Evolutionary conservation across 2,329 filamentous ascomycete genomes (phyloP).

Genomic region (Penicillium sp.): DNA sequence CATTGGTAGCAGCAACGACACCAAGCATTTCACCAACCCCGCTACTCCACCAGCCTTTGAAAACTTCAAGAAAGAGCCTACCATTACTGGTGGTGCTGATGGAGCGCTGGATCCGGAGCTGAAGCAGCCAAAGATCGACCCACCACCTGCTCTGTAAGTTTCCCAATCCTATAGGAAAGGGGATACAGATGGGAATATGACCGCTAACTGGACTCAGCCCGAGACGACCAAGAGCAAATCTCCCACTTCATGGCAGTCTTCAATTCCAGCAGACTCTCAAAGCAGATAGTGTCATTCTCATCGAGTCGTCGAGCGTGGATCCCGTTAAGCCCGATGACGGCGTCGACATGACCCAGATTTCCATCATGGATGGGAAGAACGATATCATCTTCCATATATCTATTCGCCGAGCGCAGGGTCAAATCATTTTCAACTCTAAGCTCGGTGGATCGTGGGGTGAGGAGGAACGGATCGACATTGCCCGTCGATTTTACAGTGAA

Average conservation of each 20-base stretch:
- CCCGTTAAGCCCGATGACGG: neutral
- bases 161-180: too few relatives aligned
- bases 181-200: neutral
- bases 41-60: slow-evolving; percentile 1
- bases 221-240: slow-evolving; percentile 5
- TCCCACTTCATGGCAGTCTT: neutral
- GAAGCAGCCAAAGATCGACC: slow-evolving; percentile 5
- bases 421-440: slow-evolving; percentile 9
- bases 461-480: slow-evolving; percentile 1
- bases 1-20: slow-evolving; percentile 11
- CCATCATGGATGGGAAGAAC: neutral
- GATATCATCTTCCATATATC: slow-evolving; percentile 5
- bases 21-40: slow-evolving; percentile 5
- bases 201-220: neutral
- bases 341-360: slow-evolving; percentile 7
- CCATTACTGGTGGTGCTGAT: slow-evolving; percentile 8
- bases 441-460: slow-evolving; percentile 5
- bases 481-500: neutral
- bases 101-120: slow-evolving; percentile 7
- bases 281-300: slow-evolving; percentile 6
- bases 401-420: neutral
- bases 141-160: slow-evolving; percentile 2
- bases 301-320: slow-evolving; percentile 5
- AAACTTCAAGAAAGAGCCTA: slow-evolving; percentile 11
- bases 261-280: slow-evolving; percentile 3